These are phyloP conservation scores for Gymnopus androsaceus DNA, from an alignment of 1,284 basidiomycete species.

Conservation along the genomic window DNA sequence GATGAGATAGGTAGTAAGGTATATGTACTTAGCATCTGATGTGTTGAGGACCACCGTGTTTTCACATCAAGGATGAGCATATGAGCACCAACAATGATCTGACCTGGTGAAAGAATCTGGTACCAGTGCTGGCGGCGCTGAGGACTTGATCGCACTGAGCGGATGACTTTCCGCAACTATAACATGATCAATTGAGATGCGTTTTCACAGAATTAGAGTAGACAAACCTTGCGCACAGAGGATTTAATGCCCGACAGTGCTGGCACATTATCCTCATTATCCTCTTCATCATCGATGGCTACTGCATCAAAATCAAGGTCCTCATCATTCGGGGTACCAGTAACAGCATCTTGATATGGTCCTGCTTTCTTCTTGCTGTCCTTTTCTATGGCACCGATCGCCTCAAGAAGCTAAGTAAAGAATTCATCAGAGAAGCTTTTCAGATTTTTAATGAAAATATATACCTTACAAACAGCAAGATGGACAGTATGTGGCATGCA, in stretches of 20 bases:
- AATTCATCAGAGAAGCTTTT: no score
- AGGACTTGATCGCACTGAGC: neutral
- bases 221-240: neutral
- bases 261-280: neutral
- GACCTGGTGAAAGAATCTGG: neutral
- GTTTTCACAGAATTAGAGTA: no score
- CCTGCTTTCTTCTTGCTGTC: neutral
- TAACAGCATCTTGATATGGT: neutral
- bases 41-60: constrained; percentile 29
- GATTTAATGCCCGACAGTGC: neutral
- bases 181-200: no score
- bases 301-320: neutral
- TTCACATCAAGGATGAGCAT: constrained; percentile 24
- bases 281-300: no score
- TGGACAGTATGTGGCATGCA: neutral
- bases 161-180: neutral
- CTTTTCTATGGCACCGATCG: neutral
- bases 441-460: no score
- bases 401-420: neutral
- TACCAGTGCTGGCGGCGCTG: neutral
- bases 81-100: neutral
- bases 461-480: neutral
- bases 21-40: constrained; percentile 28
- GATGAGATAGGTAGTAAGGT: neutral
- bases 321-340: neutral